Base-by-base conservation (phyloP, 139 green algal species). In the Volvox reticuliferus region DNA sequence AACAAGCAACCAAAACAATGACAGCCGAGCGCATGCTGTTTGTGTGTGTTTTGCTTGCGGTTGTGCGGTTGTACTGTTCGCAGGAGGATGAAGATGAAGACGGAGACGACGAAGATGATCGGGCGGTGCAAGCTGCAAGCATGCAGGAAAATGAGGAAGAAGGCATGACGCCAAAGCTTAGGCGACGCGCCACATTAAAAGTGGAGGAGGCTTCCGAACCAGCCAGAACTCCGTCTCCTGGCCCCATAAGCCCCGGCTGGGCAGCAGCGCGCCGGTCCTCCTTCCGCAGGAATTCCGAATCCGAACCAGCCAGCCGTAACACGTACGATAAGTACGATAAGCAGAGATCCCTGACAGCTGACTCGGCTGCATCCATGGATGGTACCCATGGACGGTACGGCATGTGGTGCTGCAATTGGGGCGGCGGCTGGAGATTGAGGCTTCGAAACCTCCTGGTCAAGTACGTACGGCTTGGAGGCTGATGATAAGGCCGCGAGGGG, bases 21-120 rank as follows among this genome's bases (percentile, higher is more conserved):
- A 5, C 44, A 14, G 9, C 44, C 44, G 44, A n/a, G n/a, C n/a
- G n/a, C n/a, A n/a, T n/a, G n/a, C n/a, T n/a, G n/a, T n/a, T n/a
- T n/a, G n/a, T n/a, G n/a, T n/a, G n/a, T n/a, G n/a, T n/a, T n/a
- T n/a, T n/a, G n/a, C n/a, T n/a, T n/a, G n/a, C n/a, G n/a, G n/a
- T n/a, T n/a, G n/a, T n/a, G n/a, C n/a, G n/a, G n/a, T 65, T 44
- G 50, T 78, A 30, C 69, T n/a, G 65, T 79, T 20, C 32, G 55
- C 79, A 86, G 50, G 50, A 86, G 5, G 79, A 71, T 24, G 79
- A 86, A 6, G 79, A 86, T 18, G 79, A 86, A 30, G 79, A 86
- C 13, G 79, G 35, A 55, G 79, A 86, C 6, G 79, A 86, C 20
- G 79, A 86, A 18, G 79, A 86, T 16, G 79, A 73, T 28, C 19